phyloP scores from a whole-genome alignment of 176 grass and related monocot genomes.

The Microstegium vimineum region DNA sequence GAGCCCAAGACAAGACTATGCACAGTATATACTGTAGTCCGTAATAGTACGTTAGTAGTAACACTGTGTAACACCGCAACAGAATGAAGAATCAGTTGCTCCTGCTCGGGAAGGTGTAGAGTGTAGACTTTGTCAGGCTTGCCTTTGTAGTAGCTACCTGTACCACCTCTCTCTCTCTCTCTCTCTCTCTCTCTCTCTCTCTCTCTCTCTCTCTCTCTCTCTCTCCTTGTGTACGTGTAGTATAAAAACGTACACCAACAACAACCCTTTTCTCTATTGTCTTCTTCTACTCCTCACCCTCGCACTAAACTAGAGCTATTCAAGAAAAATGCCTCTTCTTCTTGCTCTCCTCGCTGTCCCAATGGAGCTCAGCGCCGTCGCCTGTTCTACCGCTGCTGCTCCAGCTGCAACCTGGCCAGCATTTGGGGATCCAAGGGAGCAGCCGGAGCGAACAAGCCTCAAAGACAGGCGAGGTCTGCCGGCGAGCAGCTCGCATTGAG shows the following conservation, averaged over 20 bases:
- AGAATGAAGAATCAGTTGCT: slow-evolving; percentile 33
- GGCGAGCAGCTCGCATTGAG: not conserved
- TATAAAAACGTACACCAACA: slow-evolving; percentile 58
- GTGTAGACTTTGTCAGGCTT: slow-evolving; percentile 4
- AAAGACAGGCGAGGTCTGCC: slow-evolving; percentile 26
- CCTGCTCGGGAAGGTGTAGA: slow-evolving; percentile 11
- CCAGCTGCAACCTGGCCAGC: not conserved
- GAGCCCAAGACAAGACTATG: slow-evolving; percentile 10
- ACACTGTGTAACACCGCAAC: slow-evolving; percentile 14
- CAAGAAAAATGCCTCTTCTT: slow-evolving; percentile 18
- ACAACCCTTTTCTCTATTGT: slow-evolving; percentile 21
- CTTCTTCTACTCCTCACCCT: slow-evolving; percentile 17
- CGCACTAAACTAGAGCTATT: not conserved
- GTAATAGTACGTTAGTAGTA: slow-evolving; percentile 4
- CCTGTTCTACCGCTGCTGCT: not conserved
- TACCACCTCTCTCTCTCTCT: not conserved
- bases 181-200: too few species aligned
- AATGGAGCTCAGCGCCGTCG: not conserved
- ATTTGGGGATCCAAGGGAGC: slow-evolving; percentile 11
- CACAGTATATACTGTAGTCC: not conserved
- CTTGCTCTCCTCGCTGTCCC: slow-evolving; percentile 12
- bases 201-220: too few species aligned
- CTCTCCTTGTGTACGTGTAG: not conserved
- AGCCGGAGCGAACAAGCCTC: not conserved
- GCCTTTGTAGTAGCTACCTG: not conserved